Evolutionary conservation across 148 eudicot genomes (phyloP), one percentile per base, ranked within the genome.

Genomic region (Euryodendron excelsum): DNA sequence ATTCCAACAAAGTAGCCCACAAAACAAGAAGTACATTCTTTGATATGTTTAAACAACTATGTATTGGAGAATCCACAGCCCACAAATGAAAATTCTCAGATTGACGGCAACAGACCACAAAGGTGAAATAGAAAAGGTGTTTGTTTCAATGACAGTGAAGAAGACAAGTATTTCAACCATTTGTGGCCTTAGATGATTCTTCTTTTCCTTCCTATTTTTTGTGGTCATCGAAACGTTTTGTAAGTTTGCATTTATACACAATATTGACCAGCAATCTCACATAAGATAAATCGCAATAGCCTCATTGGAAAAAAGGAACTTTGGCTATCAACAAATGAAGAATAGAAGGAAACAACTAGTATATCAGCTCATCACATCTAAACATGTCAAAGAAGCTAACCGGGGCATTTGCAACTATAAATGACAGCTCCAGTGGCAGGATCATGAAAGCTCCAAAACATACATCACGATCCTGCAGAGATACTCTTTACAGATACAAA

Each of bases 401-500:
- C 11, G n/a, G 7, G 15, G 14, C 34, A 74, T 74, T 59, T 41
- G 66, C n/a, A 8, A 33, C 64, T 31, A 9, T 36, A 15, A 61
- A 44, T 27, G 58, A 61, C 30, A 30, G 30, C 79, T 12, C 27
- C 47, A 33, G 6, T 53, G 34, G 61, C 67, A 27, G 79, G 10
- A 45, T 30, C 12, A n/a, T 45, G 31, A 45, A 48, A 62, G 58
- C 78, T 45, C 25, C 2, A 50, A 20, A 23, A 64, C 68, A 63
- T 44, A 45, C 68, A 74, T 4, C 12, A 44, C 36, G 3, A 76
- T 44, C 55, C 59, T 62, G 59, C 70, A 34, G 50, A 58, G n/a
- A 31, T 73, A 33, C 55, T 31, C 59, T 20, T 85, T 86, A 95
- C 70, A 92, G 83, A 80, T 96, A 96, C 69, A 96, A 79, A 65